Conservation (phyloP, 352 stramenopile species). For the Elongisporangium prolatum region DNA sequence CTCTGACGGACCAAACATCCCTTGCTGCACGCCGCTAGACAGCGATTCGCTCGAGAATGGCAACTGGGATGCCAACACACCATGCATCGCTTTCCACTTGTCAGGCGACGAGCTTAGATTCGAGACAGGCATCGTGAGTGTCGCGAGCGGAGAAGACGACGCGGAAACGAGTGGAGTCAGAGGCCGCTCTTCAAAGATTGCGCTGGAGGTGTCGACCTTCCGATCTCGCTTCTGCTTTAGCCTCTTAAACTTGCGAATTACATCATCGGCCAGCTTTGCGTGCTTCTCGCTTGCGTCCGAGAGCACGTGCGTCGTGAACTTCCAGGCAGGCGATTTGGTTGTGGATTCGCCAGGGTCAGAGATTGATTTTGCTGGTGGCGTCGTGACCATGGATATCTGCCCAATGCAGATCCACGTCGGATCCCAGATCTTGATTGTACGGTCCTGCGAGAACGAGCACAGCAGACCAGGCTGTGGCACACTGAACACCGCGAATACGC, state of each 20-base stretch:
- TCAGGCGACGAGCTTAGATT: no score
- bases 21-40: constrained; percentile 26
- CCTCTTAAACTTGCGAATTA: constrained; percentile 33
- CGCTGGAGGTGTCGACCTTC: no score
- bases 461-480: constrained; percentile 36
- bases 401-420: constrained; percentile 28
- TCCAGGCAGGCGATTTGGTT: constrained; percentile 26
- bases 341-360: neutral
- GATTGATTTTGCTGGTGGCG: constrained; percentile 5
- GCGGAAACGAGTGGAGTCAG: neutral
- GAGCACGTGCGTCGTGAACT: constrained; percentile 37
- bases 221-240: constrained; percentile 14
- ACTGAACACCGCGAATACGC: constrained; percentile 26
- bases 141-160: constrained; percentile 1
- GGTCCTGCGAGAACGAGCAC: constrained; percentile 42
- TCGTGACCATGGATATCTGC: constrained; percentile 33
- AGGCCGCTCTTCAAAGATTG: neutral
- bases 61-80: constrained; percentile 14
- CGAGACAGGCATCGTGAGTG: neutral
- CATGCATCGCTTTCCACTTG: no score
- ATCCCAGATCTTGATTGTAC: constrained; percentile 50
- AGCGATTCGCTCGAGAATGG: constrained; percentile 42
- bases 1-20: constrained; percentile 41
- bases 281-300: constrained; percentile 27
- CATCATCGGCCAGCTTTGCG: constrained; percentile 29